phyloP scores from a whole-genome alignment of 2,329 filamentous ascomycete species.

The Ascochyta lentis region DNA sequence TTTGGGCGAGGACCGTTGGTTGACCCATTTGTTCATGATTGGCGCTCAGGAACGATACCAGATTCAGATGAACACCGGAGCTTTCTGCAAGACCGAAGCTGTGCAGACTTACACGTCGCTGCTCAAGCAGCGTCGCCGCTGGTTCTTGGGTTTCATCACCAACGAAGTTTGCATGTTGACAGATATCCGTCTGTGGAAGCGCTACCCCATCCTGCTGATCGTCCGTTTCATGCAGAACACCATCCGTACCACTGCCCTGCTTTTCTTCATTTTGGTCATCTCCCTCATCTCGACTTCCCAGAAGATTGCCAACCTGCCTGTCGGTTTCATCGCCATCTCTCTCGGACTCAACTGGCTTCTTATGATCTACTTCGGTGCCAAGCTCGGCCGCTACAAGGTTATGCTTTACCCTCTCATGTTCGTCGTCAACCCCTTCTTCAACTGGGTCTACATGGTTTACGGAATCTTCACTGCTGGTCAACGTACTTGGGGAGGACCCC shows the following conservation, averaged over 20 bases:
- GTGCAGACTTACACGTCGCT: conserved; percentile 86
- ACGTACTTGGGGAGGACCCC: conserved; percentile 92
- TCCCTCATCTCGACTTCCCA: conserved; percentile 86
- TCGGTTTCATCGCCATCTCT: conserved; percentile 92
- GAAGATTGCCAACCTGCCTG: conserved; percentile 77
- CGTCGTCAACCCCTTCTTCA: conserved; percentile 92
- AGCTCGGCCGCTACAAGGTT: conserved; percentile 87
- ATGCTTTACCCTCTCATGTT: conserved; percentile 98
- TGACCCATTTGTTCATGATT: conserved; percentile 99
- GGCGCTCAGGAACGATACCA: conserved; percentile 91
- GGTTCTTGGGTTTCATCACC: conserved; percentile 97
- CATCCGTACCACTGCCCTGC: conserved; percentile 88
- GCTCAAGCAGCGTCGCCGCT: conserved; percentile 91
- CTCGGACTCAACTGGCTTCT: conserved; percentile 91
- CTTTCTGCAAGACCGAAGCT: conserved; percentile 98
- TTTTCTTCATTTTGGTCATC: conserved; percentile 93
- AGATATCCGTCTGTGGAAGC: conserved; percentile 87
- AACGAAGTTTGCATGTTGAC: conserved; percentile 99
- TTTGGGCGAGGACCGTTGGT: conserved; percentile 92
- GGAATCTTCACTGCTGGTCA: conserved; percentile 94
- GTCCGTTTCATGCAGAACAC: conserved; percentile 96
- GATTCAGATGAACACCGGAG: conserved; percentile 96
- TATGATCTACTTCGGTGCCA: conserved; percentile 94
- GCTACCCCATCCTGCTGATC: conserved; percentile 84
- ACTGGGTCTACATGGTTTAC: conserved; percentile 98